These are phyloP conservation scores for Podospora tetraspora DNA, from an alignment of 495 filamentous ascomycete genomes.

Conservation along the genomic window DNA sequence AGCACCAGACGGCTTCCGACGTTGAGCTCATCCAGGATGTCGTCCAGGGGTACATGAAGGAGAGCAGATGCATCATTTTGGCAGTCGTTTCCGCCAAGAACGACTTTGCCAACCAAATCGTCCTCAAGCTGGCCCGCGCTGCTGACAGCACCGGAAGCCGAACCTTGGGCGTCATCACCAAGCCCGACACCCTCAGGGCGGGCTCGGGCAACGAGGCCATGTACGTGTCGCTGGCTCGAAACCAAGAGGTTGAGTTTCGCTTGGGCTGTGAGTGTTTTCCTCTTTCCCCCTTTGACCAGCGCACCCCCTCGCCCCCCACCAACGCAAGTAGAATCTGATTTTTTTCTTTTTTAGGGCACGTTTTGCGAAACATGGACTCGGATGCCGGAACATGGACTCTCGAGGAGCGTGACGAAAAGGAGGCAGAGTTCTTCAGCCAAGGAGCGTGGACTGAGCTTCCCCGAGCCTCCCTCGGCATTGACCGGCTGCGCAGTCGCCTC, in stretches of 20 bases:
- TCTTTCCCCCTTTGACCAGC: neutral
- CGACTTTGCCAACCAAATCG: conserved; percentile 56
- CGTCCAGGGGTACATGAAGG: conserved; percentile 56
- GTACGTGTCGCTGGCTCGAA: conserved; percentile 53
- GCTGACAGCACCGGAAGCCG: conserved; percentile 69
- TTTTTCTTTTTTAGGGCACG: conserved; percentile 44
- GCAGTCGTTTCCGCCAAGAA: conserved; percentile 62
- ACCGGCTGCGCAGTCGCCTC: conserved; percentile 44
- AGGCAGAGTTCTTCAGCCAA: conserved; percentile 39
- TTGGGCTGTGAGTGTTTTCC: conserved; percentile 45
- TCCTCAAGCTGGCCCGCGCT: conserved; percentile 66
- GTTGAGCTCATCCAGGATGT: conserved; percentile 48
- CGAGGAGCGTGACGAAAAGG: conserved; percentile 35
- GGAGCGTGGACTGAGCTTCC: conserved; percentile 39
- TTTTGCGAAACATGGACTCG: conserved; percentile 38
- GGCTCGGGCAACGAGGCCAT: conserved; percentile 45
- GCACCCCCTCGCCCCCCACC: no score
- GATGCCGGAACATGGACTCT: conserved; percentile 47
- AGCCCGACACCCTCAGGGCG: conserved; percentile 60
- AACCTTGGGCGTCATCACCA: conserved; percentile 81
- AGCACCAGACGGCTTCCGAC: conserved; percentile 43
- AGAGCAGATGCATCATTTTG: conserved; percentile 56
- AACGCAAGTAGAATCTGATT: neutral
- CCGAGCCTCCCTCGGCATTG: conserved; percentile 40
- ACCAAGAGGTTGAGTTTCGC: conserved; percentile 55